Conservation (phyloP, 768 basidiomycete genomes). For the Fistulinella prunicolor region DNA sequence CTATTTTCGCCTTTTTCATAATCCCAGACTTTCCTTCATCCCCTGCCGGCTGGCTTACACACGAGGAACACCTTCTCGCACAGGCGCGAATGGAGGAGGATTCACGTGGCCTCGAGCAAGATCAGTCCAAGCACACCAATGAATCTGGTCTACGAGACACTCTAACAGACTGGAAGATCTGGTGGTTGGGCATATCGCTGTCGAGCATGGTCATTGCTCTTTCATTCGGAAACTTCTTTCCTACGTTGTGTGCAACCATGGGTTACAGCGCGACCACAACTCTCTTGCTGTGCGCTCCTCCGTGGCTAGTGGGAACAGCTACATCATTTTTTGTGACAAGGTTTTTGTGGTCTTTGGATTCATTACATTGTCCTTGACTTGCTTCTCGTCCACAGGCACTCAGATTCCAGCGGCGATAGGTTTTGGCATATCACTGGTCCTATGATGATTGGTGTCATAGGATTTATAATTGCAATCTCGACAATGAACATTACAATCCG, state of each 20-base stretch:
- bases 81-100: conserved; percentile 61
- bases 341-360: conserved; percentile 25
- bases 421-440: conserved; percentile 65
- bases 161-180: conserved; percentile 74
- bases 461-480: conserved; percentile 60
- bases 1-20: conserved; percentile 52
- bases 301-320: conserved; percentile 60
- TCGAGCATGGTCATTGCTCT: conserved; percentile 53
- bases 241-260: conserved; percentile 70
- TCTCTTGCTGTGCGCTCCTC: conserved; percentile 72
- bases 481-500: conserved; percentile 60
- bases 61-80: conserved; percentile 53
- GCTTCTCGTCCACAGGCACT: conserved; percentile 46
- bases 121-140: conserved; percentile 36
- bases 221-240: conserved; percentile 78
- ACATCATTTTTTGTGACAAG: conserved; percentile 54
- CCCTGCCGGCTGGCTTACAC: conserved; percentile 56
- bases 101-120: conserved; percentile 47
- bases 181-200: conserved; percentile 69
- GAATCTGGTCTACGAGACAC: conserved; percentile 52
- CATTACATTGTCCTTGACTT: conserved; percentile 1
- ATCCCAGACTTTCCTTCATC: conserved; percentile 72
- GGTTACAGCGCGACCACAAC: conserved; percentile 60
- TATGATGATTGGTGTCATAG: conserved; percentile 55
- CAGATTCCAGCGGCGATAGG: conserved; percentile 67